Base-by-base conservation (phyloP, 768 basidiomycete genomes). In the Rhodocollybia butyracea region DNA sequence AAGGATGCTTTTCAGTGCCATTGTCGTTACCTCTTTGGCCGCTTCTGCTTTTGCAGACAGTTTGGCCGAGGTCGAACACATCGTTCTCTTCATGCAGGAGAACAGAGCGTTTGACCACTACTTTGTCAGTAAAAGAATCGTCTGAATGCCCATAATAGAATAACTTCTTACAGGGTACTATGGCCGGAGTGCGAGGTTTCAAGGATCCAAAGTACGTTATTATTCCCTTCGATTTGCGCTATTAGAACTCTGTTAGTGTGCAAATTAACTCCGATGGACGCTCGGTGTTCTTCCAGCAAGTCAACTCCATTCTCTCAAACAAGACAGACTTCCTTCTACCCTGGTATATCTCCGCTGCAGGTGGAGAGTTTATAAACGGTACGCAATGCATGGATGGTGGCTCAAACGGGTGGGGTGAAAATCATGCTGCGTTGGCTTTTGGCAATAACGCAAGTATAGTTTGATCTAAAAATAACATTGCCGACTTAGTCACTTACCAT, bases 101-200 rank as follows among this genome's bases (percentile, higher is more conserved):
- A 56, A 56, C 39, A 39, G 55, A 47, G 55, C 55, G 27, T 56
- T 56, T 40, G 55, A 56, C 24, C 55, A 56, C 29, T 56, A 56
- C 41, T 56, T 54, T 22, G 53, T 54, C n/a, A 45, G 53, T 43
- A 13, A n/a, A 4, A 12, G 10, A 22, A 38, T 24, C 31, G 22
- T 3, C 4, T 13, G 13, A 34, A 15, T 48, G 29, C n/a, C 21
- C 3, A 3, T 21, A 19, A 7, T n/a, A n/a, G n/a, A n/a, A n/a
- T 31, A 32, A 4, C 19, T 21, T 24, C 30, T 19, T 21, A 7
- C n/a, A 55, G 46, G 55, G 55, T 17, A 50, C 55, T 22, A 56
- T 56, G 55, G 46, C 55, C 2, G 55, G 55, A 48, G 46, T 56
- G 8, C 32, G 55, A 24, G 55, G 55, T 10, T 56, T 56, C 46